Percentiles rank a stretch among this genome's conserved stretches.
phyloP scores from a whole-genome alignment of 352 stramenopile species.

The Phytophthora pinifolia region DNA sequence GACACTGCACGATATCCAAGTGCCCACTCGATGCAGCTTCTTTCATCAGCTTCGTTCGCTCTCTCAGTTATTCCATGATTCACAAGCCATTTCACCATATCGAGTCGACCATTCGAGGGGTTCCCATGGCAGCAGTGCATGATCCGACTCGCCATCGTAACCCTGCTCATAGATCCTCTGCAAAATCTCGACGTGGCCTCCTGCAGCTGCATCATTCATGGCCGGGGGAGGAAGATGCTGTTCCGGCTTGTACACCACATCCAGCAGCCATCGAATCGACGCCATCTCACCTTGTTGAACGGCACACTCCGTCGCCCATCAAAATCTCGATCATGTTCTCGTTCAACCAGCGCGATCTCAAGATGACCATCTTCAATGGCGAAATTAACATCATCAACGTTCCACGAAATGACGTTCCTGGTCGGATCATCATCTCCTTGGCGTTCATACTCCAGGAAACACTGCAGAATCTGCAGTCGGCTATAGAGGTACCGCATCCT shows the following conservation, averaged over 20 bases:
- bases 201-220: background rate
- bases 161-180: background rate
- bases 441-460: too few species aligned
- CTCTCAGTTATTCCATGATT: background rate
- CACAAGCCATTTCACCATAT: constrained; percentile 4
- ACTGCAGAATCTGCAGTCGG: too few species aligned
- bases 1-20: too few species aligned
- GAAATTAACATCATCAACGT: background rate
- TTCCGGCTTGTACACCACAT: background rate
- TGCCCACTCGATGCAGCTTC: too few species aligned
- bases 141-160: background rate
- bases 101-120: background rate
- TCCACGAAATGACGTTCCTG: background rate
- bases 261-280: background rate
- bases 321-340: background rate
- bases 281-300: background rate
- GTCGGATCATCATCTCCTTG: too few species aligned
- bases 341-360: background rate
- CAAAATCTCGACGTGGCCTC: background rate
- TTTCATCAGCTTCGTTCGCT: background rate
- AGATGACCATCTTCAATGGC: background rate
- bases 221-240: background rate
- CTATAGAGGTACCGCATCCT: too few species aligned
- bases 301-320: background rate
- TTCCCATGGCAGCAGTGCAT: too few species aligned